phyloP scores from a whole-genome alignment of 257 asterid genomes.

The Solanum chilense region DNA sequence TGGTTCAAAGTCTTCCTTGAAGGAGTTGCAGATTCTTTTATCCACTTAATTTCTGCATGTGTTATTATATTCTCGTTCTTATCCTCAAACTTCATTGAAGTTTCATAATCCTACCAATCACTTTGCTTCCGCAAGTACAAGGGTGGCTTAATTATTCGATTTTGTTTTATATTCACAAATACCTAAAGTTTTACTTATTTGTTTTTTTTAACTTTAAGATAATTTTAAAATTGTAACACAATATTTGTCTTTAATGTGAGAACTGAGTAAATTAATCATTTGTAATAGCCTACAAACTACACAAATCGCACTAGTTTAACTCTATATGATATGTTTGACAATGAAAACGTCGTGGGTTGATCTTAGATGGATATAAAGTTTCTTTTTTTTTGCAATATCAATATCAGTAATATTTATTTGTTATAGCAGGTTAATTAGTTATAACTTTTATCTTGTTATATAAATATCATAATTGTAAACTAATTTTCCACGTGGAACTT shows the following conservation, averaged over 20 bases:
- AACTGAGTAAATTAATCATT: fast-evolving
- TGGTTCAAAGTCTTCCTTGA: background rate
- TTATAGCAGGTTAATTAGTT: background rate
- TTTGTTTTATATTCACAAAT: too few species aligned
- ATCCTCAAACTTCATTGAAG: background rate
- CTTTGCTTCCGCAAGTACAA: background rate
- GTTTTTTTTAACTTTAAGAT: too few species aligned
- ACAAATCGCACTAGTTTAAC: too few species aligned
- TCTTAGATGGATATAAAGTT: too few species aligned
- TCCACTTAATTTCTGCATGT: background rate
- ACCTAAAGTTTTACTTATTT: too few species aligned
- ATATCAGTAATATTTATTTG: too few species aligned
- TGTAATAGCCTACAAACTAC: too few species aligned
- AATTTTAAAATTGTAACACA: too few species aligned
- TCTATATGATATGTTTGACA: too few species aligned
- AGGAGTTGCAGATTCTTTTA: background rate
- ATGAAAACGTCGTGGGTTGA: fast-evolving
- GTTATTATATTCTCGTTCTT: background rate
- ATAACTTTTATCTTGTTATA: too few species aligned
- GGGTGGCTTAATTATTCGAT: background rate
- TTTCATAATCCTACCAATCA: background rate
- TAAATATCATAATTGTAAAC: background rate
- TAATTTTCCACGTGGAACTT: background rate
- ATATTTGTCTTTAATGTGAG: too few species aligned
- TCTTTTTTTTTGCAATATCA: too few species aligned